Conservation (phyloP, 495 filamentous ascomycete genomes). For the Trichodelitschia bisporula region DNA sequence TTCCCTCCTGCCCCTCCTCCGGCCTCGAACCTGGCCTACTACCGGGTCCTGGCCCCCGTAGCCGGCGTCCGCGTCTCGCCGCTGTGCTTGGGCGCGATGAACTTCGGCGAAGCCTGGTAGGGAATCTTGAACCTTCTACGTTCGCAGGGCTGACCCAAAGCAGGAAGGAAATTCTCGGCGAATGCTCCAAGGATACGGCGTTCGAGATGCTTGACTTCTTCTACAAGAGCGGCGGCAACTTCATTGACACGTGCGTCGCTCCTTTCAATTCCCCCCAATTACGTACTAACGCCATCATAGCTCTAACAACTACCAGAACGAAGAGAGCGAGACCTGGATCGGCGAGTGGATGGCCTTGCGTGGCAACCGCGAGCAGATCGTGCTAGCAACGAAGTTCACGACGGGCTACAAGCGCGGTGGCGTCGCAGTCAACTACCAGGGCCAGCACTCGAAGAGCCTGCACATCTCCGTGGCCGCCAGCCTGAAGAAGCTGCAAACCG, state of each 20-base stretch:
- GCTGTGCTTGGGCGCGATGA: slow-evolving; percentile 31
- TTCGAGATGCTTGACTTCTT: slow-evolving; percentile 36
- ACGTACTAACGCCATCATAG: too few relatives aligned
- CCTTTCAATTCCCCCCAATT: not conserved
- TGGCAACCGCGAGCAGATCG: slow-evolving; percentile 31
- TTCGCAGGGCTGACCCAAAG: too few relatives aligned
- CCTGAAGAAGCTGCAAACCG: slow-evolving; percentile 35
- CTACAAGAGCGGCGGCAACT: slow-evolving; percentile 47
- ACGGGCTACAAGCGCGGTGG: slow-evolving; percentile 5
- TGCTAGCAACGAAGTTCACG: slow-evolving; percentile 51
- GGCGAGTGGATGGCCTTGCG: slow-evolving; percentile 47
- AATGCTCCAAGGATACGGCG: slow-evolving; percentile 21
- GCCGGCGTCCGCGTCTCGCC: slow-evolving; percentile 36
- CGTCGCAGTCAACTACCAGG: slow-evolving; percentile 5
- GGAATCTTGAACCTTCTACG: slow-evolving; percentile 28
- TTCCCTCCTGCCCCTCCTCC: slow-evolving; percentile 20
- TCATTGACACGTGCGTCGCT: slow-evolving; percentile 56
- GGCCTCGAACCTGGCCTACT: slow-evolving; percentile 25
- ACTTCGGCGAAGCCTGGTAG: slow-evolving; percentile 35
- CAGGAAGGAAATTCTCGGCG: slow-evolving; percentile 2
- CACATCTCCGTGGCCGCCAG: slow-evolving; percentile 27
- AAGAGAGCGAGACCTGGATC: slow-evolving; percentile 46
- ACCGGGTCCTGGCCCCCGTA: slow-evolving; percentile 30
- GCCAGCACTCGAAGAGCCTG: slow-evolving; percentile 29
- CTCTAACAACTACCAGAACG: slow-evolving; percentile 34